phyloP scores from a whole-genome alignment of 163 green algal genomes.

The Scenedesmus sp. region DNA sequence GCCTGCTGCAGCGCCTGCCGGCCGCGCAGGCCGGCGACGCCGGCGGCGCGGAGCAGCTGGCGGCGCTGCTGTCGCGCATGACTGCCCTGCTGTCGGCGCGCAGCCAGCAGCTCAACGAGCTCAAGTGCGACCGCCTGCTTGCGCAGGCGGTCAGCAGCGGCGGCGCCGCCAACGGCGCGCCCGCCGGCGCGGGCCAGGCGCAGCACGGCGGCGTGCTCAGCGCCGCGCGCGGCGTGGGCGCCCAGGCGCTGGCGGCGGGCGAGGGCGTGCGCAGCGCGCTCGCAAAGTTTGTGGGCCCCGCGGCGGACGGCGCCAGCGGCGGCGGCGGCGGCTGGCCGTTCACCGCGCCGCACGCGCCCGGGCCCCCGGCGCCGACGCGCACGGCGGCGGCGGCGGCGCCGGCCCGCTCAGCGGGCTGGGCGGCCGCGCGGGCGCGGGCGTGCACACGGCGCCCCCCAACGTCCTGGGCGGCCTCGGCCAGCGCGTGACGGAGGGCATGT shows the following conservation, averaged over 20 bases:
- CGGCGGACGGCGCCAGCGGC: not conserved
- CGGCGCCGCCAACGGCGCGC: not conserved
- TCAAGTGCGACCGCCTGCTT: constrained; percentile 41
- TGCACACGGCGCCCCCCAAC: not conserved
- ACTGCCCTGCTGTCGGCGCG: constrained; percentile 28
- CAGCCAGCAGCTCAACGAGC: constrained; percentile 40
- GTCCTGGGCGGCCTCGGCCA: constrained; percentile 33
- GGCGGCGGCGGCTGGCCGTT: not conserved
- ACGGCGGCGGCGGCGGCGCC: not conserved
- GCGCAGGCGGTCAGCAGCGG: not conserved
- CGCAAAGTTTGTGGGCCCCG: constrained; percentile 25
- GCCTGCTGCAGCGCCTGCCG: constrained; percentile 25
- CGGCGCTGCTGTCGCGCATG: constrained; percentile 35
- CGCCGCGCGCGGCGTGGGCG: constrained; percentile 18
- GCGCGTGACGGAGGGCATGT: constrained; percentile 29
- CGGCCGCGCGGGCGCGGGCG: not conserved
- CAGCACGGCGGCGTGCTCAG: not conserved
- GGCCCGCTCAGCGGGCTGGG: not conserved
- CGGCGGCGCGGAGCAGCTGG: constrained; percentile 18
- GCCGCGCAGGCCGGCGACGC: not conserved
- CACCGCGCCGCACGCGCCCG: not conserved
- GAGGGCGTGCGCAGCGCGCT: constrained; percentile 40
- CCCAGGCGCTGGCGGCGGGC: constrained; percentile 31
- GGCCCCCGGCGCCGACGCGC: not conserved
- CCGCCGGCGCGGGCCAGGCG: not conserved